Evolutionary conservation across 768 basidiomycete species (phyloP).

Genomic region (Epithele typhae): DNA sequence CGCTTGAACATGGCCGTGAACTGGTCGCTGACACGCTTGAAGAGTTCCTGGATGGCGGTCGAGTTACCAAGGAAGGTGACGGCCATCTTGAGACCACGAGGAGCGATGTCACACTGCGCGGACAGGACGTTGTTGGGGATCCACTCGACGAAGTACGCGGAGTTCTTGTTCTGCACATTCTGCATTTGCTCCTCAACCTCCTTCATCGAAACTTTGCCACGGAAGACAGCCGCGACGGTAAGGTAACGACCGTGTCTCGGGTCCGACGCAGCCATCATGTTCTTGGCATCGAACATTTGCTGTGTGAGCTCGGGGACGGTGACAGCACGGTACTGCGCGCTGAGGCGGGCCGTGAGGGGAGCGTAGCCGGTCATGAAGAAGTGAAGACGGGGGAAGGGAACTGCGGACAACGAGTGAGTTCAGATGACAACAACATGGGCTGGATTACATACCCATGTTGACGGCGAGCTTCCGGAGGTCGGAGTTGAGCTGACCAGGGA

Average conservation of each 20-base stretch:
- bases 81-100: constrained; percentile 93
- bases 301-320: constrained; percentile 96
- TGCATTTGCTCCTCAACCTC: constrained; percentile 99
- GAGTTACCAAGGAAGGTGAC: constrained; percentile 98
- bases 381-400: constrained; percentile 98
- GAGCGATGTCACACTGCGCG: constrained; percentile 97
- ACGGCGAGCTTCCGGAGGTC: constrained; percentile 97
- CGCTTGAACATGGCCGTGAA: constrained; percentile 99
- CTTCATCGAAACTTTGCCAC: constrained; percentile 99
- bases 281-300: constrained; percentile 99
- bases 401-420: constrained; percentile 42
- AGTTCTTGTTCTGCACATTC: constrained; percentile 96
- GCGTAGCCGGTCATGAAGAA: constrained; percentile 99
- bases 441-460: constrained; percentile 96
- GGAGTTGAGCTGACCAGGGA: constrained; percentile 99
- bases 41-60: constrained; percentile 94
- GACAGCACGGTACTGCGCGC: constrained; percentile 93
- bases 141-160: constrained; percentile 99
- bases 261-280: constrained; percentile 99
- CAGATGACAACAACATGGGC: no score
- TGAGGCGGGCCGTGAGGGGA: constrained; percentile 90
- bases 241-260: constrained; percentile 97
- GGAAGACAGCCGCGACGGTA: constrained; percentile 97
- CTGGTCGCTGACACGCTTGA: constrained; percentile 98
- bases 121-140: constrained; percentile 99